Evolutionary conservation across 768 basidiomycete genomes (phyloP).

Genomic region (Pholiota molesta): DNA sequence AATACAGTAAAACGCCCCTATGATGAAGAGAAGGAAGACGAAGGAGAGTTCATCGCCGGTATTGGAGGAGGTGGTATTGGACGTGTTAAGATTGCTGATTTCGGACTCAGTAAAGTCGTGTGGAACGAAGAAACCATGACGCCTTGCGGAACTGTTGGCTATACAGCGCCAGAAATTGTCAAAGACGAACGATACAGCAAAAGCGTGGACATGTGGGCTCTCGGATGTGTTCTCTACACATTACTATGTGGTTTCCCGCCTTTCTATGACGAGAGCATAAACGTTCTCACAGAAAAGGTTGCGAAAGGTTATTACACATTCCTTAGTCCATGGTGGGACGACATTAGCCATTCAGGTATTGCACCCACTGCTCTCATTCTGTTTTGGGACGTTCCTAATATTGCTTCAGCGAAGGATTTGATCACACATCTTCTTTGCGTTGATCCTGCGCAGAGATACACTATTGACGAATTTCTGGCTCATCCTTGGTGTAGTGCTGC

Average conservation of each 20-base stretch:
- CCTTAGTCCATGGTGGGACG: conserved; percentile 99
- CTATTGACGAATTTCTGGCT: conserved; percentile 95
- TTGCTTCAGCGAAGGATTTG: conserved; percentile 80
- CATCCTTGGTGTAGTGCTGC: conserved; percentile 93
- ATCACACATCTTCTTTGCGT: conserved; percentile 95
- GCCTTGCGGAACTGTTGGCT: conserved; percentile 99
- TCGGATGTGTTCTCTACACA: conserved; percentile 99
- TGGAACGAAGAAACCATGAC: conserved; percentile 99
- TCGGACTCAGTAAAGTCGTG: conserved; percentile 95
- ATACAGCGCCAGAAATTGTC: conserved; percentile 99
- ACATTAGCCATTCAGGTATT: conserved; percentile 80
- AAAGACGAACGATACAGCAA: conserved; percentile 97
- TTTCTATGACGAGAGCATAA: conserved; percentile 99
- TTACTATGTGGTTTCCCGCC: conserved; percentile 97
- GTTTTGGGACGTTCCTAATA: conserved; percentile 1
- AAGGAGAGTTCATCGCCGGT: conserved; percentile 92
- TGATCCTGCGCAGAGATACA: conserved; percentile 93
- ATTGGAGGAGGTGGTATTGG: conserved; percentile 97
- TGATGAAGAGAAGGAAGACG: conserved; percentile 98
- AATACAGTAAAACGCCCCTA: conserved; percentile 78
- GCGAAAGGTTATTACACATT: conserved; percentile 98
- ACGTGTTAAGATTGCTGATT: conserved; percentile 97
- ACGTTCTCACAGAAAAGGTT: conserved; percentile 97
- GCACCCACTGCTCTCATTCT: background rate
- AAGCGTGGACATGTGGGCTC: conserved; percentile 99